Conservation (phyloP, 441 rosid genomes). For the Cnidoscolus chayamansa region DNA sequence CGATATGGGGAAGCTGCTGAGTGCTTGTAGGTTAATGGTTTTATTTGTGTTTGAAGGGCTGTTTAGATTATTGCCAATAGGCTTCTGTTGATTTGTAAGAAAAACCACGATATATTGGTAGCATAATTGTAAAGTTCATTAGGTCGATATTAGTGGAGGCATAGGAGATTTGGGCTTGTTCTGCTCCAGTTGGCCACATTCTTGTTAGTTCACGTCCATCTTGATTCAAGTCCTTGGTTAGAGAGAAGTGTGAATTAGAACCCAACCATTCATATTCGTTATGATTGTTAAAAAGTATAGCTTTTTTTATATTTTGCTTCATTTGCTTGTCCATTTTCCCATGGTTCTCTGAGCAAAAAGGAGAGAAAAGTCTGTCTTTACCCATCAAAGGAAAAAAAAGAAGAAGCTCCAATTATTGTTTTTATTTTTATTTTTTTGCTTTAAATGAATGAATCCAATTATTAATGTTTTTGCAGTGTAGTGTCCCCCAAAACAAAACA, state of each 20-base stretch:
- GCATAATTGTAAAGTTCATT: slow-evolving; percentile 57
- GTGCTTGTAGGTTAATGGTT: slow-evolving; percentile 31
- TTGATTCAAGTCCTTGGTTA: slow-evolving; percentile 19
- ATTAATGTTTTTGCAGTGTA: neutral
- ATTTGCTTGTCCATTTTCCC: neutral
- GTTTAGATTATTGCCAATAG: slow-evolving; percentile 38
- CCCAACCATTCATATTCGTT: slow-evolving; percentile 21
- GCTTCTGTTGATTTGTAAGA: slow-evolving; percentile 41
- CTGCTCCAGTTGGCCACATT: slow-evolving; percentile 40
- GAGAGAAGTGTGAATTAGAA: slow-evolving; percentile 26
- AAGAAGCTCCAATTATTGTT: neutral
- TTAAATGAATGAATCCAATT: slow-evolving; percentile 2
- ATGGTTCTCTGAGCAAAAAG: neutral
- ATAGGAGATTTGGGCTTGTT: slow-evolving; percentile 37
- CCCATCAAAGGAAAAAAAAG: neutral
- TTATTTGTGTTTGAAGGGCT: slow-evolving; percentile 37
- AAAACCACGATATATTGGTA: slow-evolving; percentile 39
- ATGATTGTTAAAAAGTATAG: slow-evolving; percentile 11
- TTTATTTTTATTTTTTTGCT: slow-evolving; percentile 5
- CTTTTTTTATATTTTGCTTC: neutral
- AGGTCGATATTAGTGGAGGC: slow-evolving; percentile 40
- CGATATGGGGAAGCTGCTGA: slow-evolving; percentile 18
- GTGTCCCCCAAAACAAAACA: neutral
- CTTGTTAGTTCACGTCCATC: slow-evolving; percentile 30
- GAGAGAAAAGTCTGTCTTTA: neutral